These are phyloP conservation scores for Trichoderma endophyticum DNA, from an alignment of 2,329 filamentous ascomycete species.

Conservation along the genomic window DNA sequence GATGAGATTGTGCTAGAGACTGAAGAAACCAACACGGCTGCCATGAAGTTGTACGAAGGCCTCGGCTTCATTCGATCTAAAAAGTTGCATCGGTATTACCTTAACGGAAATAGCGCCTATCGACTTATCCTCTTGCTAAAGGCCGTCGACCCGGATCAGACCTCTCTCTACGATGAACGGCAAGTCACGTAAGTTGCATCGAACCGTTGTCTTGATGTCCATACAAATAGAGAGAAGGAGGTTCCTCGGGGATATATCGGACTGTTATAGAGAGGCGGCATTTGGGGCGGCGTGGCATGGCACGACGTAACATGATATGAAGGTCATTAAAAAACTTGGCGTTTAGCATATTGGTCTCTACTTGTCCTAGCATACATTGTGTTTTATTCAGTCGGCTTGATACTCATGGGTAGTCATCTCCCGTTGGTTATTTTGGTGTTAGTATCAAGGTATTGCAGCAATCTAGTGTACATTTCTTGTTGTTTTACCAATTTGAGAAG, in stretches of 20 bases:
- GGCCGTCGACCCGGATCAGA: conserved; percentile 41
- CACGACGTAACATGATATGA: background rate
- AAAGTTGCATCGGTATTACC: conserved; percentile 88
- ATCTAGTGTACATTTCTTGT: background rate
- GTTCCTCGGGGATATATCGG: background rate
- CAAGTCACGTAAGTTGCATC: background rate
- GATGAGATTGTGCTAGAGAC: conserved; percentile 97
- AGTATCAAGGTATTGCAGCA: background rate
- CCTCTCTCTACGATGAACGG: conserved; percentile 28
- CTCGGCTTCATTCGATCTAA: conserved; percentile 91
- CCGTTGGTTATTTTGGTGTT: background rate
- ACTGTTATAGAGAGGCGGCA: background rate
- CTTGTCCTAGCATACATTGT: background rate
- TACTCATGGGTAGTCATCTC: background rate
- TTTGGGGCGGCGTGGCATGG: background rate
- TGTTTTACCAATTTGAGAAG: background rate
- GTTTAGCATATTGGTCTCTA: conserved; percentile 14
- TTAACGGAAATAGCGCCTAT: conserved; percentile 95
- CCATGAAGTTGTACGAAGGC: conserved; percentile 88
- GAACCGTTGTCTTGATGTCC: too few relatives aligned
- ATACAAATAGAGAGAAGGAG: background rate
- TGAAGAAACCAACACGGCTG: conserved; percentile 85
- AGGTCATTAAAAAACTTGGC: conserved; percentile 8
- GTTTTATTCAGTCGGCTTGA: background rate
- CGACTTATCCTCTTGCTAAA: conserved; percentile 80